These are phyloP conservation scores for Chlamydomonas applanata DNA, from an alignment of 139 green algal species.

Conservation along the genomic window DNA sequence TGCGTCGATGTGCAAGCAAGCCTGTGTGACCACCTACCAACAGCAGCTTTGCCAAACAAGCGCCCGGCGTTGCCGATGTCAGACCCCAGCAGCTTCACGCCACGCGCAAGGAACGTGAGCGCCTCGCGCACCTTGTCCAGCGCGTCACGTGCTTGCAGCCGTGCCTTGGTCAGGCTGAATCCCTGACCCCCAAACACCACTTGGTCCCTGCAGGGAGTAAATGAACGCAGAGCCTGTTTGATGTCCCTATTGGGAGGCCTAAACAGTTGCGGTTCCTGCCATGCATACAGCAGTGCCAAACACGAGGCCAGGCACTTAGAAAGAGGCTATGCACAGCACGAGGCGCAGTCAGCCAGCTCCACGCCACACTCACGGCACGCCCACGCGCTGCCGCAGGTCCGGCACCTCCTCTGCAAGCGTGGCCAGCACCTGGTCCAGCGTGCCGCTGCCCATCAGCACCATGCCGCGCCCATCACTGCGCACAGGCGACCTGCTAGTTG, in stretches of 20 bases:
- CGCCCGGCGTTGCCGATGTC: constrained; percentile 60
- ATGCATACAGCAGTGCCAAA: no score
- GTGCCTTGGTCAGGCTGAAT: constrained; percentile 59
- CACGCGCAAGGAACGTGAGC: constrained; percentile 75
- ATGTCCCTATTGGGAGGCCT: no score
- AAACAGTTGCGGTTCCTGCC: no score
- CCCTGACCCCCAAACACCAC: constrained; percentile 71
- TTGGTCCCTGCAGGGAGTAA: constrained; percentile 45
- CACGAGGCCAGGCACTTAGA: background rate
- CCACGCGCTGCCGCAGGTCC: constrained; percentile 80
- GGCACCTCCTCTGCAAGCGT: constrained; percentile 81
- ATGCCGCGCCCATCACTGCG: background rate
- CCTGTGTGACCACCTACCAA: no score
- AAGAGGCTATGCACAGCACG: background rate
- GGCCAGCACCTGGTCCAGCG: constrained; percentile 72
- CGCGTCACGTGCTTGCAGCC: constrained; percentile 59
- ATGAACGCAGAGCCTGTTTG: no score
- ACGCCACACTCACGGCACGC: constrained; percentile 62
- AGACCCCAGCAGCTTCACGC: constrained; percentile 74
- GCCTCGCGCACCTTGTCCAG: constrained; percentile 73
- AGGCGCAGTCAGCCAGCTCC: background rate
- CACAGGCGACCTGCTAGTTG: no score
- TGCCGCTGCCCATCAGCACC: background rate
- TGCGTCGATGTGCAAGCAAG: no score
- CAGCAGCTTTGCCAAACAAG: constrained; percentile 74